Evolutionary conservation across 2,329 filamentous ascomycete species (phyloP), one percentile per base, ranked within the genome.

Genomic region (Sclerotinia trifoliorum): DNA sequence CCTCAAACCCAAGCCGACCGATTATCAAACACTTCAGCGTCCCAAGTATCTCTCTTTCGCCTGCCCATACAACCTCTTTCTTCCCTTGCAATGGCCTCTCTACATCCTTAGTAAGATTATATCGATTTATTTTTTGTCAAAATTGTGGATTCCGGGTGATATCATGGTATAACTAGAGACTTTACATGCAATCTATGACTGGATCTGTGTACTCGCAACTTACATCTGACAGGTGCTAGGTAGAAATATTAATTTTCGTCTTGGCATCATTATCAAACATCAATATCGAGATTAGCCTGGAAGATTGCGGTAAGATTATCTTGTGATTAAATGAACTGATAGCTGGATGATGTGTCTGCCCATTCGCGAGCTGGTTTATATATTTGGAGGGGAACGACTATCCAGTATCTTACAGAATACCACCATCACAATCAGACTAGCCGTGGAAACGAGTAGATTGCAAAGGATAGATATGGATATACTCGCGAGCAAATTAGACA

Each of bases 51-150:
- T 62, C 29, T 19, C 29, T 51, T 51, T 29, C 35, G 17, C 13
- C 11, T 4, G 3, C 0, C 13, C 29, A 42, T 21, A 13, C 19
- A 35, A 10, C 3, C 10, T 39, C 7, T 7, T 15, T 13, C 4
- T 62, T 13, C 4, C 15, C 2, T 17, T 5, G 19, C 26, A 46
- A 3, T 13, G 0, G 2, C 7, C 0, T 1, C 32, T n/a, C 21
- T 29, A 24, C 44, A 5, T 2, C 0, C 8, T 0, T 1, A 10
- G 35, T 19, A n/a, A n/a, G n/a, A n/a, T n/a, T n/a, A 3, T 7
- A 19, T 0, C 1, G 0, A 8, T 24, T 1, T 44, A 61, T 21
- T 1, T 35, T 1, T 1, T 17, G 3, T 8, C 15, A 29, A 3
- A 26, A 2, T 11, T 5, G 8, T 15, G 3, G 5, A 19, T 24